Evolutionary conservation across 2,329 filamentous ascomycete genomes (phyloP).

Genomic region (Aureobasidium vineae): DNA sequence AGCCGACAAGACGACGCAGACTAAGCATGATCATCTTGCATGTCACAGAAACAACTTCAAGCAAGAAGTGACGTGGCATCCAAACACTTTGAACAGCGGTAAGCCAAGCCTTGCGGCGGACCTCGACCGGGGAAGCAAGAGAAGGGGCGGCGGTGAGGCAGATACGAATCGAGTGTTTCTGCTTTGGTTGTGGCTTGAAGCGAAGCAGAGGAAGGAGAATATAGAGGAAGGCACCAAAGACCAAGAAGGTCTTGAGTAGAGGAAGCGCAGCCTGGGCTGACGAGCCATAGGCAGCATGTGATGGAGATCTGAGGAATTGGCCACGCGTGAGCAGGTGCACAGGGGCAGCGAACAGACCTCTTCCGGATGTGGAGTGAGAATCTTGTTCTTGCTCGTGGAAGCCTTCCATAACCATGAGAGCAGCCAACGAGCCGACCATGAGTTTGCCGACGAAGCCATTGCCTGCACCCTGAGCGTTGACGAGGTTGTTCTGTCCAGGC

Average conservation of each 20-base stretch:
- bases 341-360: slow-evolving; percentile 47
- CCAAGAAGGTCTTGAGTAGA: slow-evolving; percentile 51
- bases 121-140: slow-evolving; percentile 76
- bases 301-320: slow-evolving; percentile 15
- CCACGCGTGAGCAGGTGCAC: slow-evolving; percentile 39
- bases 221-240: slow-evolving; percentile 57
- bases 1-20: slow-evolving; percentile 72
- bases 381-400: slow-evolving; percentile 64
- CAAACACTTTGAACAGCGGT: slow-evolving; percentile 91
- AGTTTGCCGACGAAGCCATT: slow-evolving; percentile 66
- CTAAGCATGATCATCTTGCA: slow-evolving; percentile 82
- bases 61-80: slow-evolving; percentile 82
- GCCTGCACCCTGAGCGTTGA: slow-evolving; percentile 43
- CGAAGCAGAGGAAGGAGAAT: slow-evolving; percentile 57
- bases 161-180: slow-evolving; percentile 42
- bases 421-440: slow-evolving; percentile 89
- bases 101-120: slow-evolving; percentile 85
- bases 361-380: slow-evolving; percentile 44
- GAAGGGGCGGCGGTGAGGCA: slow-evolving; percentile 60
- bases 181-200: slow-evolving; percentile 56
- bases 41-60: slow-evolving; percentile 77
- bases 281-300: slow-evolving; percentile 20
- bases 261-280: slow-evolving; percentile 38
- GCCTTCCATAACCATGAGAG: slow-evolving; percentile 87
- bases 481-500: slow-evolving; percentile 40